Conservation (phyloP, 202 grass and related monocot species). For the Eragrostis tef region DNA sequence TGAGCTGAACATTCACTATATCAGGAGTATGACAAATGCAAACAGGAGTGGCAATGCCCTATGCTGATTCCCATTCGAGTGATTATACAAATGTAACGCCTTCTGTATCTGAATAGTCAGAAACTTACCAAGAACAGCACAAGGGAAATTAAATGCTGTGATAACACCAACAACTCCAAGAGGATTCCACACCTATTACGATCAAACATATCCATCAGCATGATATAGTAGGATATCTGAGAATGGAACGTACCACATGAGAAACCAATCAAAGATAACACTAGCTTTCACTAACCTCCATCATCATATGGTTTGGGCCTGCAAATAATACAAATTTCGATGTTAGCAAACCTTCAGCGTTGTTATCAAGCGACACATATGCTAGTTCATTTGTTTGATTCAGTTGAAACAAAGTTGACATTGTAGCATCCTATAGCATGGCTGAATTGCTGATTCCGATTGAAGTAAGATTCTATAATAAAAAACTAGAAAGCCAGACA, state of each 20-base stretch:
- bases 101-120: constrained; percentile 24
- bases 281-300: constrained; percentile 67
- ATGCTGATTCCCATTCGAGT: neutral
- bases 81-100: constrained; percentile 32
- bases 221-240: constrained; percentile 35
- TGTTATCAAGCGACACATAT: constrained; percentile 5
- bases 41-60: neutral
- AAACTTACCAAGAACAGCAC: constrained; percentile 84
- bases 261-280: constrained; percentile 1
- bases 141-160: constrained; percentile 98
- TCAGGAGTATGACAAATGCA: constrained; percentile 15
- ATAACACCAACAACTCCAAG: constrained; percentile 98
- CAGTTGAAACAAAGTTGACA: neutral
- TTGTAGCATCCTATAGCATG: neutral
- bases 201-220: constrained; percentile 46
- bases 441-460: constrained; percentile 11
- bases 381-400: neutral
- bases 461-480: neutral
- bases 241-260: constrained; percentile 19
- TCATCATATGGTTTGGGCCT: constrained; percentile 99
- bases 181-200: constrained; percentile 92
- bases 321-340: constrained; percentile 36
- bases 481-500: constrained; percentile 14
- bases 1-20: neutral
- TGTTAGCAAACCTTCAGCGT: constrained; percentile 29